Base-by-base conservation (phyloP, 495 filamentous ascomycete genomes). In the Neurospora sp. region DNA sequence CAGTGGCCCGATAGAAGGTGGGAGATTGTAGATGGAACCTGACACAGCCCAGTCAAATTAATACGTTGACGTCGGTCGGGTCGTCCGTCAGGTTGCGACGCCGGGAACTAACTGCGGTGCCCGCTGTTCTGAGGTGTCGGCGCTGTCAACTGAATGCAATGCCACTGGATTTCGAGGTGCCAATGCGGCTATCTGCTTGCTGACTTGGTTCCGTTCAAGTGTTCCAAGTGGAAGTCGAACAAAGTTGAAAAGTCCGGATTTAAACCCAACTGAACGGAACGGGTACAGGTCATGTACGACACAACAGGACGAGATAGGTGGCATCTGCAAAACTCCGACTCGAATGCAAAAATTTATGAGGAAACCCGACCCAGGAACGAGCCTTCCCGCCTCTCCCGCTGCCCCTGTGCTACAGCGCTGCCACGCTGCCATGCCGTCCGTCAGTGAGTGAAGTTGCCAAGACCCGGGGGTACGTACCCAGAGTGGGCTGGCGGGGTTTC, bases 11-110 rank as follows among this genome's bases (percentile, higher is more conserved):
- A 66, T 66, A 66, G 54, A 66, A 66, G 54, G 54, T 66, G 54
- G 31, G 54, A 66, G 54, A 66, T 66, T 35, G 54, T 16, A 66
- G 27, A 66, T 66, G 39, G 16, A 73, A 70, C 20, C 59, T 38
- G 69, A 71, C 71, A 69, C 38, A 66, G 71, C 71, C 71, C 70
- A 75, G 40, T 46, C 38, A 72, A 75, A 77, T 75, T 77, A 75
- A 2, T 27, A 27, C 73, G 72, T 73, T 35, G 54, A 66, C 12
- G 54, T 66, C 27, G 54, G 54, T 66, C 54, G 54, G 54, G 48
- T 27, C 20, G 48, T 59, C 11, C 20, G 48, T 59, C 11, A 27
- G 48, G 54, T 66, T 35, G 54, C 54, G 54, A 66, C 54, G 54
- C 54, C 31, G 54, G 54, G 46, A 3, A 66, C 54, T 31, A 35